Evolutionary conservation across 2,329 filamentous ascomycete species (phyloP), one percentile per base, ranked within the genome.

Genomic region (Herpotrichia juniperi): DNA sequence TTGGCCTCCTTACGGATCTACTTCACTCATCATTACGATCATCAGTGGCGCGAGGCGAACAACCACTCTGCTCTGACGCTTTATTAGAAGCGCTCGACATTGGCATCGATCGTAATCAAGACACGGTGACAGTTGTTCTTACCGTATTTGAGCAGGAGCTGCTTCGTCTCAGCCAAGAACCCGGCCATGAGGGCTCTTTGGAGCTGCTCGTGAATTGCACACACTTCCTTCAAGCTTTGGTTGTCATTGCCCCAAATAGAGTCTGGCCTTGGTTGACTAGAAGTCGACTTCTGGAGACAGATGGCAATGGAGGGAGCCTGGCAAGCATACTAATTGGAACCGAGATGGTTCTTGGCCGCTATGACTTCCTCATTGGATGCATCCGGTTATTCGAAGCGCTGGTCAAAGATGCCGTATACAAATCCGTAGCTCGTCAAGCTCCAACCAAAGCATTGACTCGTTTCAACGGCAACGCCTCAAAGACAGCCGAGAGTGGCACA

Each of bases 251-350:
- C 46, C 93, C 94, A 0, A 89, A 89, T 50, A 83, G 93, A 53
- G 87, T 96, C 5, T 97, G 94, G 93, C 92, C 93, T 3, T 90
- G 93, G 69, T 82, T 99, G 63, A 86, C 88, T 3, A 86, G 91
- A 51, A 96, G 91, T 70, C 86, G 87, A 56, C 78, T 99, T 16
- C 80, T 99, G 40, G 89, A 89, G 61, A 84, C 87, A 5, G 87
- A 91, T 59, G 87, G 90, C 9, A 87, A 87, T 56, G 87, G 87
- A 12, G 90, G 91, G 10, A 87, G 89, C 54, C 81, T 99, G 54
- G 85, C 87, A 32, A 86, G 86, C 44, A 87, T 97, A 46, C 84
- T 96, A 2, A 90, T 90, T n/a, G 87, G 86, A 21, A 84, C 92
- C 2, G 94, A 99, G 67, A 83, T 96, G 50, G 85, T 89, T 2